phyloP scores from a whole-genome alignment of 768 basidiomycete species.

The Hypholoma fasciculare region DNA sequence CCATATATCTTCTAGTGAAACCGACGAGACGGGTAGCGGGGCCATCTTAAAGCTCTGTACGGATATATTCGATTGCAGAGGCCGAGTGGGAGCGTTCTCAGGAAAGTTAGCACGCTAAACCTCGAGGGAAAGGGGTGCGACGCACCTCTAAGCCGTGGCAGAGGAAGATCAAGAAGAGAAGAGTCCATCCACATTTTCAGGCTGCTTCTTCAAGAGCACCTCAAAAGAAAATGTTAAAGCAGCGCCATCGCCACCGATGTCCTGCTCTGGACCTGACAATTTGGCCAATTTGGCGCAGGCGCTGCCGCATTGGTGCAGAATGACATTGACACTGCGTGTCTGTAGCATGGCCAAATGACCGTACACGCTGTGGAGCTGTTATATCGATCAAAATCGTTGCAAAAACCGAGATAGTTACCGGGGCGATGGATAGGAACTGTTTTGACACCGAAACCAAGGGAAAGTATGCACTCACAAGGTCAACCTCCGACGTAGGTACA shows the following conservation, averaged over 20 bases:
- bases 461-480: too few species aligned
- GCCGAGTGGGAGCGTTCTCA: not conserved
- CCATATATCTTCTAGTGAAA: slow-evolving; percentile 15
- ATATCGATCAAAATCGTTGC: not conserved
- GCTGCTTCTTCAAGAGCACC: not conserved
- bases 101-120: not conserved
- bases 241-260: slow-evolving; percentile 17
- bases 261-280: slow-evolving; percentile 7
- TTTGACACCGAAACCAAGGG: too few species aligned
- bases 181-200: slow-evolving; percentile 5
- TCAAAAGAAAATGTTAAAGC: slow-evolving; percentile 18
- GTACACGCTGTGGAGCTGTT: not conserved
- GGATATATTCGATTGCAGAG: not conserved
- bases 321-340: not conserved
- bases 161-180: slow-evolving; percentile 9
- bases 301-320: not conserved
- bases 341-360: not conserved
- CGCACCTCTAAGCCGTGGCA: slow-evolving; percentile 4
- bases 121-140: not conserved
- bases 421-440: not conserved
- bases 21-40: slow-evolving; percentile 1
- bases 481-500: too few species aligned
- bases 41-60: slow-evolving; percentile 9
- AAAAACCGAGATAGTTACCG: not conserved
- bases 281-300: slow-evolving; percentile 7